Evolutionary conservation across 345 rosid genomes (phyloP), one percentile per base, ranked within the genome.

Genomic region (Arabidopsis thaliana): DNA sequence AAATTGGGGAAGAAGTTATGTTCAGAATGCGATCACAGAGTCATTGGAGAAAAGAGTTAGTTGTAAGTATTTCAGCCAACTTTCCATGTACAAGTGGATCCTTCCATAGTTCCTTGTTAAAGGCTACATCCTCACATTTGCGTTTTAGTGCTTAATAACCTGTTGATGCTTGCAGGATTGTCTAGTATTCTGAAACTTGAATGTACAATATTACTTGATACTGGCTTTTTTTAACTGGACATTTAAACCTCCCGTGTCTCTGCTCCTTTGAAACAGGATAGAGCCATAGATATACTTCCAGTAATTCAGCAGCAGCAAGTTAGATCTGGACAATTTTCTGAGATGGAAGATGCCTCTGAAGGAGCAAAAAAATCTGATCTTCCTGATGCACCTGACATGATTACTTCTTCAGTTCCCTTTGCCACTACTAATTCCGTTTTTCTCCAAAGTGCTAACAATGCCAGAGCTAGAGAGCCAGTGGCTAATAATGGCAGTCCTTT

Each of bases 31-130:
- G 59, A 74, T 85, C 90, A 22, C 89, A 83, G 65, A 82, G 88
- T 80, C 83, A 81, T n/a, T 86, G 89, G 94, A 93, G 97, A 74
- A 75, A 77, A 66, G 72, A 68, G 79, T 80, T 96, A 74, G 84
- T 88, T 65, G 99, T 96, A 88, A 89, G 96, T 83, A 67, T 49
- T 82, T 68, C 70, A 8, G 61, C 36, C 50, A 61, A 71, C 67
- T 56, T 68, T 69, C 49, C 30, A 22, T 34, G 67, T 48, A 51
- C 62, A 57, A 34, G 41, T 50, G 42, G 40, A 53, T 52, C 58
- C 34, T 42, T 68, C 46, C 79, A 23, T 23, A 30, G 46, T 66
- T 45, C 49, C 46, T 48, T 44, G n/a, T 34, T n/a, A 34, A 45
- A 65, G 28, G 73, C 42, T 37, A 67, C 41, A 20, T 36, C 41